Base-by-base conservation (phyloP, 2,329 filamentous ascomycete species). In the Samsoniella hepiali region DNA sequence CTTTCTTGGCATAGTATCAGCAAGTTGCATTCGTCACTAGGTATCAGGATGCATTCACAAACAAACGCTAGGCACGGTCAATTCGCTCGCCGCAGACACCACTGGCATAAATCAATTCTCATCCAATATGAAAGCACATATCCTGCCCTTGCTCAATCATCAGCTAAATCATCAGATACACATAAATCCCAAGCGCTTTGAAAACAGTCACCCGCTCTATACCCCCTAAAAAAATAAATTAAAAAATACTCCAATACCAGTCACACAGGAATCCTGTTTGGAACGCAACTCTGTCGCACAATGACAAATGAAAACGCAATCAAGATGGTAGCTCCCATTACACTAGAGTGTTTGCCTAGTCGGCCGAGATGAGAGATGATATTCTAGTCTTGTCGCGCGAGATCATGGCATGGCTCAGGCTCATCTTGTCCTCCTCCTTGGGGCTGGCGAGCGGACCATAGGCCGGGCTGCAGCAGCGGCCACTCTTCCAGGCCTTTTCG, bases 401-500 rank as follows among this genome's bases (percentile, higher is more conserved):
- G 63, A 65, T 47, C 67, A 76, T 76, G 63, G 73, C 73, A 64
- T 79, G 75, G n/a, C 68, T 64, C 8, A 79, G 76, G 54, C 80
- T 76, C 57, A 34, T 34, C 53, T 36, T 56, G 7, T 82, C 79
- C 51, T 72, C 72, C 60, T 76, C 73, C 50, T 83, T 81, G 0
- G 84, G 79, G 69, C 83, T 82, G 36, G 81, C 78, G 49, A 80
- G 75, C 7, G 82, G 82, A 8, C 68, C 67, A 64, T 64, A 74
- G 67, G 71, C 63, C 75, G 77, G 68, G 72, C 75, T 72, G 76
- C 77, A 76, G 69, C 78, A 76, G 34, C 74, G 70, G 45, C 78
- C 81, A 10, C 78, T 77, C 72, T 80, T 82, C 87, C 89, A 92
- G n/a, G 88, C 86, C 72, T 88, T 87, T 76, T 91, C 89, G 27